phyloP scores from a whole-genome alignment of 768 basidiomycete genomes.

The Mycena venus region DNA sequence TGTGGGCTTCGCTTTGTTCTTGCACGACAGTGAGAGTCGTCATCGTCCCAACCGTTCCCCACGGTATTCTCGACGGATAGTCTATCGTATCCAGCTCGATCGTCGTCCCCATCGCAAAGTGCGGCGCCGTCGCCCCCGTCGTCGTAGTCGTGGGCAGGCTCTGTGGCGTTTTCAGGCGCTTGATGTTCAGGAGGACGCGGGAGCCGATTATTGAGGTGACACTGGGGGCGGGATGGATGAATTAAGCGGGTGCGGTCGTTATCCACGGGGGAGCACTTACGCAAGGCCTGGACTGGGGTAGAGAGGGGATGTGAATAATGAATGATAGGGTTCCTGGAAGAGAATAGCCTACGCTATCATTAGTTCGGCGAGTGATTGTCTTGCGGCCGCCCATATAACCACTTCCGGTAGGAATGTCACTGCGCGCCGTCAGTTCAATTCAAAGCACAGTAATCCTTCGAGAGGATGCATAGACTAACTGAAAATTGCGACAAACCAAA shows the following conservation, averaged over 20 bases:
- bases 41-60: conserved; percentile 13
- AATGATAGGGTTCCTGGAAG: not conserved
- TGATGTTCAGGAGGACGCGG: conserved; percentile 31
- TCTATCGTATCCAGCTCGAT: conserved; percentile 31
- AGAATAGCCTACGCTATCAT: conserved; percentile 20
- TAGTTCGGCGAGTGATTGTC: conserved; percentile 26
- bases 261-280: not conserved
- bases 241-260: too few relatives aligned
- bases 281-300: conserved; percentile 29
- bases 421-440: not conserved
- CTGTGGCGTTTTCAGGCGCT: not conserved
- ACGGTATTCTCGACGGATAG: conserved; percentile 21
- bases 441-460: too few relatives aligned
- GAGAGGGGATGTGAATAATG: not conserved
- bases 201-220: conserved; percentile 31
- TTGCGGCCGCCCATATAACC: conserved; percentile 25
- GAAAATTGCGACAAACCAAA: conserved; percentile 33
- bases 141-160: conserved; percentile 12
- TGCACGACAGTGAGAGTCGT: too few relatives aligned
- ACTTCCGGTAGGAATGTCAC: conserved; percentile 28
- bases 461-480: not conserved
- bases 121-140: not conserved
- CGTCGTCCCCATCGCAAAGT: not conserved
- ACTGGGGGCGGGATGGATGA: too few relatives aligned
- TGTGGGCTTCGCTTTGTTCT: too few relatives aligned